Evolutionary conservation across 1,284 basidiomycete genomes (phyloP).

Genomic region (Marasmius oreades): DNA sequence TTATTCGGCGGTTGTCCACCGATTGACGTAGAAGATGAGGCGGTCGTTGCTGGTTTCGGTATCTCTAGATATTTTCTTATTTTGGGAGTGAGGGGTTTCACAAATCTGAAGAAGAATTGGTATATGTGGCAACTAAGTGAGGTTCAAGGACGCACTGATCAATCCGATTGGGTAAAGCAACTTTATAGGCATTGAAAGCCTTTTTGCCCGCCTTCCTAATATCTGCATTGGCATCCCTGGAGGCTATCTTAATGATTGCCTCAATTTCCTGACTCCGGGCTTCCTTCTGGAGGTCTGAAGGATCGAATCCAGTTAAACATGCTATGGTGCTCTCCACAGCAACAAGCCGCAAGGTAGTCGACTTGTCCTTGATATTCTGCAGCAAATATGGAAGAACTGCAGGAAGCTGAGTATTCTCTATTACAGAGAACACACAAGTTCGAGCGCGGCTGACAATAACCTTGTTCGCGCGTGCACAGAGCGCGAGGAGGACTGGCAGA

Average conservation of each 20-base stretch:
- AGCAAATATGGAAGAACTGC: conserved; percentile 61
- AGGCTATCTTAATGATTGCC: conserved; percentile 61
- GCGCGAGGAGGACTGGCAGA: conserved; percentile 62
- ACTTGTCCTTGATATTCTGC: conserved; percentile 68
- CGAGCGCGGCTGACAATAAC: conserved; percentile 69
- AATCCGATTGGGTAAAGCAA: conserved; percentile 63
- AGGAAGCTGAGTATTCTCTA: conserved; percentile 71
- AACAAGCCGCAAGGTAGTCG: conserved; percentile 56
- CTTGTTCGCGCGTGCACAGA: conserved; percentile 80
- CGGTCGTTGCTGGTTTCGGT: conserved; percentile 19
- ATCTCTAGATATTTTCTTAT: conserved; percentile 78
- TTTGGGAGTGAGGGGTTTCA: conserved; percentile 69
- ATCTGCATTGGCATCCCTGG: conserved; percentile 74
- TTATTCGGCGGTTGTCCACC: conserved; percentile 8
- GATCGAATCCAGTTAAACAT: conserved; percentile 72
- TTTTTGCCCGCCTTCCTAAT: conserved; percentile 66
- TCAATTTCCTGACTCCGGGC: conserved; percentile 64
- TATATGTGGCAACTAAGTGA: conserved; percentile 9
- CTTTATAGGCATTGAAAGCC: conserved; percentile 74
- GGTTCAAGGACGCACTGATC: conserved; percentile 42
- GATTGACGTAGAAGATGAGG: background rate
- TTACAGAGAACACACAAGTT: conserved; percentile 54
- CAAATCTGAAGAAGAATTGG: conserved; percentile 49
- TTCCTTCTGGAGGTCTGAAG: conserved; percentile 70
- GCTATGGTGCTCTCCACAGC: conserved; percentile 62